A percentile compares a stretch with the other conserved stretches of the same genome.
These are phyloP conservation scores for Thermothelomyces thermophilus DNA, from an alignment of 2,329 filamentous ascomycete species.

Conservation along the genomic window DNA sequence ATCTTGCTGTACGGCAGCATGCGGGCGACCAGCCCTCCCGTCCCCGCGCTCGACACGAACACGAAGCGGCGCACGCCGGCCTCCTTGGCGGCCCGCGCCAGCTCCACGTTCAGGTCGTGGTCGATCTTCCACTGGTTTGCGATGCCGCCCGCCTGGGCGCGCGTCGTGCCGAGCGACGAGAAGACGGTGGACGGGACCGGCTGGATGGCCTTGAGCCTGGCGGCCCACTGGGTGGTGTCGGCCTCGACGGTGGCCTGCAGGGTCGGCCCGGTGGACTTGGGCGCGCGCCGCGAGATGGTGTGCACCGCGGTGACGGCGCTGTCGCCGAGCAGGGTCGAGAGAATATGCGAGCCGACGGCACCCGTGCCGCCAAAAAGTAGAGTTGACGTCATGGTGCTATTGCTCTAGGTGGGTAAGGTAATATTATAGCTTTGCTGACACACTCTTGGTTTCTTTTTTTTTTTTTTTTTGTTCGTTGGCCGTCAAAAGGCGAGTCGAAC, in stretches of 20 bases:
- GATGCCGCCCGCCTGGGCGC: slow-evolving; percentile 65
- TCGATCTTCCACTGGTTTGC: slow-evolving; percentile 82
- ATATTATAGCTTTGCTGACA: background rate
- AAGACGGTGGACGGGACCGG: slow-evolving; percentile 61
- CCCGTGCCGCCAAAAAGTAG: slow-evolving; percentile 53
- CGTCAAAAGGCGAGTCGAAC: too few species aligned
- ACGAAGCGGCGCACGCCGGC: slow-evolving; percentile 70
- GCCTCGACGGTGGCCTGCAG: slow-evolving; percentile 59
- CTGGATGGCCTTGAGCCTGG: slow-evolving; percentile 47
- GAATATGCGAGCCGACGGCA: slow-evolving; percentile 67
- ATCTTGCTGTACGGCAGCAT: slow-evolving; percentile 55
- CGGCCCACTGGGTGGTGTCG: slow-evolving; percentile 64
- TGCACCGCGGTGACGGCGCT: slow-evolving; percentile 47
- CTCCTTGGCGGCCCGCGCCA: slow-evolving; percentile 67
- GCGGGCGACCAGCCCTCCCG: slow-evolving; percentile 34
- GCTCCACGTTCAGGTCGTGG: slow-evolving; percentile 73
- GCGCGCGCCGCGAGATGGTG: slow-evolving; percentile 61
- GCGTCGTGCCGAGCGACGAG: slow-evolving; percentile 75
- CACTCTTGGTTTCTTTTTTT: too few species aligned
- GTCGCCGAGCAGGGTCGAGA: slow-evolving; percentile 54
- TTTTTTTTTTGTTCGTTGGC: background rate
- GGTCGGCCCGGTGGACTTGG: slow-evolving; percentile 50
- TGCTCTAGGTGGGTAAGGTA: background rate
- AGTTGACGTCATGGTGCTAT: slow-evolving; percentile 12
- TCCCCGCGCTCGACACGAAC: slow-evolving; percentile 59